phyloP scores from a whole-genome alignment of 805 yeast genomes.

The Cyberlindnera bimundalis region DNA sequence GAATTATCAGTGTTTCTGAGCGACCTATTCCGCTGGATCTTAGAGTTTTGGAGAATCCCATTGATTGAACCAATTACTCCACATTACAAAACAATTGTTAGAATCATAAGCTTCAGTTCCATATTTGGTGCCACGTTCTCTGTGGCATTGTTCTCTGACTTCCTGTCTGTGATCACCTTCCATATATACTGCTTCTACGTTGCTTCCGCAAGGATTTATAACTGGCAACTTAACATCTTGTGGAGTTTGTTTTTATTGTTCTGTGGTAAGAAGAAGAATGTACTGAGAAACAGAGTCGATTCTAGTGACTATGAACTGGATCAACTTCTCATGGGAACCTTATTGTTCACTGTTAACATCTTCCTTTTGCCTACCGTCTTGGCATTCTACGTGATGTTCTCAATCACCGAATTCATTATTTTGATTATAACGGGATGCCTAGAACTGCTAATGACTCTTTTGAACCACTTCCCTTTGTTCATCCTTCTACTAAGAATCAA shows the following conservation, averaged over 20 bases:
- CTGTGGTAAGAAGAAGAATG: conserved; percentile 84
- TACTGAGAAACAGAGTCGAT: conserved; percentile 81
- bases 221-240: conserved; percentile 66
- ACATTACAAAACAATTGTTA: conserved; percentile 30
- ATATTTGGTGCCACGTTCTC: conserved; percentile 67
- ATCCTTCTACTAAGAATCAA: conserved; percentile 75
- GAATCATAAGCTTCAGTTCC: conserved; percentile 37
- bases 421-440: conserved; percentile 46
- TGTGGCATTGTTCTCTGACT: conserved; percentile 63
- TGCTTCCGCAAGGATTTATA: conserved; percentile 74
- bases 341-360: conserved; percentile 73
- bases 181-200: conserved; percentile 77
- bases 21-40: conserved; percentile 81
- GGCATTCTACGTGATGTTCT: conserved; percentile 79
- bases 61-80: conserved; percentile 30
- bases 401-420: conserved; percentile 50
- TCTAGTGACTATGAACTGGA: conserved; percentile 80
- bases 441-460: conserved; percentile 56
- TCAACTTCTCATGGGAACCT: conserved; percentile 83
- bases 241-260: conserved; percentile 78
- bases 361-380: conserved; percentile 83
- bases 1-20: conserved; percentile 85
- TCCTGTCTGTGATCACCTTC: conserved; percentile 55
- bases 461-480: conserved; percentile 87
- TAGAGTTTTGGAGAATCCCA: conserved; percentile 55